Evolutionary conservation across 2,329 filamentous ascomycete species (phyloP).

Genomic region (Chrysoporthe cubensis): DNA sequence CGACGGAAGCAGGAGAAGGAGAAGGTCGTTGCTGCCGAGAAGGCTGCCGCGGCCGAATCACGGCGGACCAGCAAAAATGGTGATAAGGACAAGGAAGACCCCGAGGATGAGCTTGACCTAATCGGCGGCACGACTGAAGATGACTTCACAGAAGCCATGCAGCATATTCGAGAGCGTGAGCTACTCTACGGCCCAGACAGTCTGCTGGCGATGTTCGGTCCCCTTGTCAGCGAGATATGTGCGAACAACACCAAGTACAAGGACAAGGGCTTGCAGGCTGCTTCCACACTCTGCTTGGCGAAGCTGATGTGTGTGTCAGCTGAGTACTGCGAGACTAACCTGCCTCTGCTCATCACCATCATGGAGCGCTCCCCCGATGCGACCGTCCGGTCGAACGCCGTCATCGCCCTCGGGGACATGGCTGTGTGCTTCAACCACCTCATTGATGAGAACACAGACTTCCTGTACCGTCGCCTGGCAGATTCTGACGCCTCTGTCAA

Average conservation of each 20-base stretch:
- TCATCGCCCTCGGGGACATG: slow-evolving; percentile 98
- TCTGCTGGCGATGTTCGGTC: slow-evolving; percentile 87
- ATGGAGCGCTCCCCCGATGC: slow-evolving; percentile 93
- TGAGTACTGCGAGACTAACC: slow-evolving; percentile 92
- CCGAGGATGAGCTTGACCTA: slow-evolving; percentile 88
- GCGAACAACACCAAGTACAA: slow-evolving; percentile 91
- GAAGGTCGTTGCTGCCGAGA: slow-evolving; percentile 59
- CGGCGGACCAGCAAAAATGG: slow-evolving; percentile 36
- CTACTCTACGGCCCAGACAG: slow-evolving; percentile 82
- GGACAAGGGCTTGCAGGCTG: slow-evolving; percentile 87
- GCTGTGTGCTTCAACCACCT: slow-evolving; percentile 99
- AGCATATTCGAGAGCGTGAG: slow-evolving; percentile 82
- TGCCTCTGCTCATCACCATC: slow-evolving; percentile 94
- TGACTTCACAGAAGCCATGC: slow-evolving; percentile 87
- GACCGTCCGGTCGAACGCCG: slow-evolving; percentile 92
- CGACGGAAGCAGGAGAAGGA: slow-evolving; percentile 90
- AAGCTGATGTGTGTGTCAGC: slow-evolving; percentile 99
- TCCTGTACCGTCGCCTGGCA: slow-evolving; percentile 90
- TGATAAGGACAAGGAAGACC: slow-evolving; percentile 59
- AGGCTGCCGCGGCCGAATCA: slow-evolving; percentile 44
- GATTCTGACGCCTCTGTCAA: slow-evolving; percentile 90
- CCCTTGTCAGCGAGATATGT: slow-evolving; percentile 90
- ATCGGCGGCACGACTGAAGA: slow-evolving; percentile 97
- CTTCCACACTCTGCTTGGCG: slow-evolving; percentile 90
- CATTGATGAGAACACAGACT: slow-evolving; percentile 98